Evolutionary conservation across 495 filamentous ascomycete species (phyloP).

Genomic region (Aspergillus sclerotioniger): DNA sequence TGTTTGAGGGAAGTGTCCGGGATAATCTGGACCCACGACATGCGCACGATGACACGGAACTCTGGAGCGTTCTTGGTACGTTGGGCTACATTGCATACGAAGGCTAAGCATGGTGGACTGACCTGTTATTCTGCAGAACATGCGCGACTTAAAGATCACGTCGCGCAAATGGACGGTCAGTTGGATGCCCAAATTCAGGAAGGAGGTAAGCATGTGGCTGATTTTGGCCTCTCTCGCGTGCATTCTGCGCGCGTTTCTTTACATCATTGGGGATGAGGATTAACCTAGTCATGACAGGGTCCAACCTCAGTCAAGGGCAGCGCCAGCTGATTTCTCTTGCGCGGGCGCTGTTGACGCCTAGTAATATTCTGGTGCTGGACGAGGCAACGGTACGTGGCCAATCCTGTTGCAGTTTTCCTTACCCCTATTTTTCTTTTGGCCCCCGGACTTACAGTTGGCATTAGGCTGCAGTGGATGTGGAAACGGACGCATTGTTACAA

Average conservation of each 20-base stretch:
- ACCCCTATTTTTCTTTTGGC: conserved; percentile 3
- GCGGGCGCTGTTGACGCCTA: conserved; percentile 88
- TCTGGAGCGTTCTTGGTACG: conserved; percentile 94
- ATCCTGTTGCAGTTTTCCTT: conserved; percentile 7
- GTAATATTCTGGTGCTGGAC: conserved; percentile 95
- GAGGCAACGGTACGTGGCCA: conserved; percentile 72
- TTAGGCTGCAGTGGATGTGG: conserved; percentile 87
- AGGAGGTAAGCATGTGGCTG: conserved; percentile 66
- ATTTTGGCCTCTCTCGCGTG: conserved; percentile 5
- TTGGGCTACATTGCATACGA: conserved; percentile 23
- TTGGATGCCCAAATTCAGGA: conserved; percentile 90
- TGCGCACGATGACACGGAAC: conserved; percentile 94
- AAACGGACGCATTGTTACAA: conserved; percentile 83
- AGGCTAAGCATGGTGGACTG: conserved; percentile 11
- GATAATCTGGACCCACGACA: conserved; percentile 96
- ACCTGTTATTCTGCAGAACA: conserved; percentile 61
- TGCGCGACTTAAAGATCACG: conserved; percentile 88
- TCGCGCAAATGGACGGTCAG: conserved; percentile 81
- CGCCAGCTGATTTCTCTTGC: conserved; percentile 91
- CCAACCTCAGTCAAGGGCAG: conserved; percentile 63
- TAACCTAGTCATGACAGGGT: conserved; percentile 41
- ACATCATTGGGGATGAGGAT: not conserved
- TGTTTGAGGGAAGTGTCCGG: conserved; percentile 93
- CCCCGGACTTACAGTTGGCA: conserved; percentile 19
- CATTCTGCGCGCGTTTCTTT: not conserved